Base-by-base conservation (phyloP, 2,329 filamentous ascomycete genomes). In the Talaromyces sp. region DNA sequence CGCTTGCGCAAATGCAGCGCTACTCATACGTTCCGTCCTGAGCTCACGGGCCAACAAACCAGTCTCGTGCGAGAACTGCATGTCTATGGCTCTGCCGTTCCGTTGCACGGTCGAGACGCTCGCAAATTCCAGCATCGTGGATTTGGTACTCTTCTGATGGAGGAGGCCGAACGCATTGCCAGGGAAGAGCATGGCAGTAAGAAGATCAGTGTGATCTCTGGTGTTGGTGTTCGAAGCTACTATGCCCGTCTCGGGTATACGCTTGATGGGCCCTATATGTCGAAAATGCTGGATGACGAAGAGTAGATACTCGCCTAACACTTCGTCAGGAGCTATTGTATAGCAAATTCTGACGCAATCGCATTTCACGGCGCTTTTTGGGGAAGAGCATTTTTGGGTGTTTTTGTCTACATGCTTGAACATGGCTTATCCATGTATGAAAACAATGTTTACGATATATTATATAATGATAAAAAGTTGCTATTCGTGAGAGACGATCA, bases 41-140 rank as follows among this genome's bases (percentile, higher is more conserved):
- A 99, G 72, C 83, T 99, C 39, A 86, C 81, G 0, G 86, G 85
- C 1, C 93, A 97, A 76, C 90, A 89, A 50, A 96, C 91, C 0
- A 96, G 91, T 73, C 81, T 99, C 66, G 92, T 99, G 5, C 84
- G 94, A 52, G 94, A 99, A 74, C 80, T 99, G 57, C 94, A 99
- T 74, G 94, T 99, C 1, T 99, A 99, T 70, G 94, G 94, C 7
- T 93, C 90, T 19, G 94, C 95, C 0, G 94, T 99, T n/a, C 95
- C 94, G 0, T 89, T 99, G 46, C 94, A 99, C 74, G 93, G 91
- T 8, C 84, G 95, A 58, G 94, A 99, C 66, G 91, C 93, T 19
- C 87, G 89, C 74, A 97, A 97, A 75, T 97, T 97, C 75, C 94
- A 99, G 77, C 94, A 99, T 76, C 94, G 97, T 72, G 94, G 94